Percentiles rank a stretch among this genome's conserved stretches.
These are phyloP conservation scores for Plasmodium malariae DNA, from an alignment of 169 alveolate genomes.

Conservation along the genomic window DNA sequence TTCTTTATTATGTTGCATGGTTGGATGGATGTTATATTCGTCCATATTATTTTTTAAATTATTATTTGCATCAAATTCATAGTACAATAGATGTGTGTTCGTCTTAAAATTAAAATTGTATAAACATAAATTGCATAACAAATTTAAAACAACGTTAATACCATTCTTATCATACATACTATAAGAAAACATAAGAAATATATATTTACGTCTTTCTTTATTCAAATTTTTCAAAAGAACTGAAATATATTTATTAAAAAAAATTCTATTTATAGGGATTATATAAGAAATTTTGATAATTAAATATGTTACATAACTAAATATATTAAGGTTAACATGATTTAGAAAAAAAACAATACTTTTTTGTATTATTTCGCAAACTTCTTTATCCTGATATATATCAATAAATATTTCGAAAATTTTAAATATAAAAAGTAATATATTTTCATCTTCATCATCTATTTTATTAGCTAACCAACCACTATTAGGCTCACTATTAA, in stretches of 20 bases:
- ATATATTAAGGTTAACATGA: slow-evolving; percentile 28
- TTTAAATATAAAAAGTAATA: slow-evolving; percentile 29
- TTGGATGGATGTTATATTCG: slow-evolving; percentile 13
- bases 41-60: slow-evolving; percentile 6
- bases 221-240: slow-evolving; percentile 66
- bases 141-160: slow-evolving; percentile 15
- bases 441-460: slow-evolving; percentile 70
- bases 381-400: slow-evolving; percentile 57
- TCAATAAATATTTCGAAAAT: slow-evolving; percentile 42
- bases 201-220: slow-evolving; percentile 37
- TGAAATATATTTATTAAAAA: slow-evolving; percentile 67
- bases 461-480: slow-evolving; percentile 59
- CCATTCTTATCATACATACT: slow-evolving; percentile 52
- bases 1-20: background rate
- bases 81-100: slow-evolving; percentile 14
- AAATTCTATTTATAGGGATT: slow-evolving; percentile 43
- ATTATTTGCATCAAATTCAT: slow-evolving; percentile 3
- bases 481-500: slow-evolving; percentile 40
- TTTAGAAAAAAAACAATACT: slow-evolving; percentile 61
- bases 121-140: slow-evolving; percentile 47
- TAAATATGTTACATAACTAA: slow-evolving; percentile 60
- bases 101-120: slow-evolving; percentile 54
- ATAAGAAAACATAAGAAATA: slow-evolving; percentile 53
- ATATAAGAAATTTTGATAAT: slow-evolving; percentile 34
- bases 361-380: slow-evolving; percentile 33